Percentiles rank a stretch among this genome's conserved stretches.
Conservation (phyloP, 352 stramenopile species). For the Elongisporangium senticosum region DNA sequence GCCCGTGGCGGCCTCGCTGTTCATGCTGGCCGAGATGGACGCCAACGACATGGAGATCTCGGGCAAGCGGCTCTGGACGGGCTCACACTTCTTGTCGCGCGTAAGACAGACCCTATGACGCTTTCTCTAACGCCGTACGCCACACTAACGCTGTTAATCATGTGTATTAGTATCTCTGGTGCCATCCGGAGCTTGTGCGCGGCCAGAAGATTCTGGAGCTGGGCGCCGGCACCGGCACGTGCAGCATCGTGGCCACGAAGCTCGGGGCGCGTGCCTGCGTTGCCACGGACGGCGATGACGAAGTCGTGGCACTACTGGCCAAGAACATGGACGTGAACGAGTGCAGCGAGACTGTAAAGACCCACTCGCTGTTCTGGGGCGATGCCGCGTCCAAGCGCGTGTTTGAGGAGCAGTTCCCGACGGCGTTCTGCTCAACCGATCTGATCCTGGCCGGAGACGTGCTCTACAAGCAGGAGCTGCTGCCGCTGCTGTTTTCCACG, state of each 20-base stretch:
- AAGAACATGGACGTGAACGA: constrained; percentile 50
- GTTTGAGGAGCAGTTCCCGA: constrained; percentile 23
- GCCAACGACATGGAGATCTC: constrained; percentile 67
- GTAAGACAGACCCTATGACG: constrained; percentile 12
- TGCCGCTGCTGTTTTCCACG: constrained; percentile 60
- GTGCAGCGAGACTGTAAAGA: constrained; percentile 11
- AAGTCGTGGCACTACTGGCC: constrained; percentile 40
- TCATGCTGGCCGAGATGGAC: constrained; percentile 60
- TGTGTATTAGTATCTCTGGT: constrained; percentile 36
- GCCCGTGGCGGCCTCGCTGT: constrained; percentile 41
- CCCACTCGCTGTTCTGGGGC: constrained; percentile 49
- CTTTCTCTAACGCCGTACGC: constrained; percentile 1
- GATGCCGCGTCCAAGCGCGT: constrained; percentile 32
- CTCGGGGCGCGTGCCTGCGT: constrained; percentile 39
- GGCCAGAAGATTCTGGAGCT: constrained; percentile 58
- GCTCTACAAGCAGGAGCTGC: constrained; percentile 66
- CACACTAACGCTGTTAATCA: constrained; percentile 5
- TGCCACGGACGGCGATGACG: constrained; percentile 62
- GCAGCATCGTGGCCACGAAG: constrained; percentile 58
- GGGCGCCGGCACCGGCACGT: constrained; percentile 64
- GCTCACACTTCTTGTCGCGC: constrained; percentile 52
- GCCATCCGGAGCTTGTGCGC: constrained; percentile 33
- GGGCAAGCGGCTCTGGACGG: constrained; percentile 70
- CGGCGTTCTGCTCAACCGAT: constrained; percentile 27
- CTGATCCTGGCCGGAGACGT: constrained; percentile 70